A percentile compares a stretch with the other conserved stretches of the same genome.
These are phyloP conservation scores for Lipomyces orientalis DNA, from an alignment of 805 yeast genomes.

Conservation along the genomic window DNA sequence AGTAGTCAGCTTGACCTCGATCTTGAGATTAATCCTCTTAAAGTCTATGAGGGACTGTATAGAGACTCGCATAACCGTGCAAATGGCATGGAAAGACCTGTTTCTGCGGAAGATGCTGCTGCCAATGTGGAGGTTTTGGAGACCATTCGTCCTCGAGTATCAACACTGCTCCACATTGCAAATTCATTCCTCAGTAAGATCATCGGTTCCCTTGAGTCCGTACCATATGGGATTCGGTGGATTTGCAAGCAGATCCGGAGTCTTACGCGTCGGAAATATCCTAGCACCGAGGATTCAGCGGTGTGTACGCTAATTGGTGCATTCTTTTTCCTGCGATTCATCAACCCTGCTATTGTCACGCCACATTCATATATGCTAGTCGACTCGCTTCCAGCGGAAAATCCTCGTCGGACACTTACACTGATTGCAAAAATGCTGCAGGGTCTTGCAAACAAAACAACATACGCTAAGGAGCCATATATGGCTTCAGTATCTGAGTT, in stretches of 20 bases:
- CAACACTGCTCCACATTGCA: conserved; percentile 39
- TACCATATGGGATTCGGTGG: conserved; percentile 75
- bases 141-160: conserved; percentile 42
- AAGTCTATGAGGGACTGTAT: conserved; percentile 44
- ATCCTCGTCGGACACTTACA: conserved; percentile 68
- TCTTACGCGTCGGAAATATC: conserved; percentile 65
- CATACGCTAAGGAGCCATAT: conserved; percentile 59
- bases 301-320: conserved; percentile 68
- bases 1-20: conserved; percentile 40
- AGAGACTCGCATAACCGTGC: conserved; percentile 1
- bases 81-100: conserved; percentile 27
- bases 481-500: conserved; percentile 42
- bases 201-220: conserved; percentile 55
- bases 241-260: conserved; percentile 69
- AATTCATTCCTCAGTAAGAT: conserved; percentile 56
- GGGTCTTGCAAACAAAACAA: conserved; percentile 82
- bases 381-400: conserved; percentile 47
- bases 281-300: conserved; percentile 54
- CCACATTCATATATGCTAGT: conserved; percentile 66
- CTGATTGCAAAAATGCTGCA: conserved; percentile 84
- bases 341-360: conserved; percentile 88
- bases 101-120: conserved; percentile 44
- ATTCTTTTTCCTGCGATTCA: conserved; percentile 76
- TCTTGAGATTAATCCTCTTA: conserved; percentile 47
- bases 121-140: conserved; percentile 43